phyloP scores from a whole-genome alignment of 2,329 filamentous ascomycete genomes.

The Cordyceps cateniannulata region DNA sequence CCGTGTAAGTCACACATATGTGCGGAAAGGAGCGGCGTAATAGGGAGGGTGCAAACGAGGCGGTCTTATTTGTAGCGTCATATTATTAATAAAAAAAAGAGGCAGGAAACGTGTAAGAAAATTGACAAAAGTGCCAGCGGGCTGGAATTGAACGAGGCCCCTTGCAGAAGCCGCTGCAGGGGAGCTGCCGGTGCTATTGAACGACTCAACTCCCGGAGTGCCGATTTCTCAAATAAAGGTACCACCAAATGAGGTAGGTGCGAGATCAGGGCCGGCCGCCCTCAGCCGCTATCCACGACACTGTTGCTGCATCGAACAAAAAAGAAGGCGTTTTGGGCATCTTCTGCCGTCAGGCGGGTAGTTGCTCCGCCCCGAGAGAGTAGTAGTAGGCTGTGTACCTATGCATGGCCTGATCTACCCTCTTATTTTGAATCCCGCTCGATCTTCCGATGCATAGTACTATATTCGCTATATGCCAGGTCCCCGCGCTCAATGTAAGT shows the following conservation, averaged over 20 bases:
- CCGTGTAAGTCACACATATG: background rate
- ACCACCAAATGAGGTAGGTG: too few relatives aligned
- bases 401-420: conserved; percentile 11
- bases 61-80: background rate
- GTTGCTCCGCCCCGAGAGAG: background rate
- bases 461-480: background rate
- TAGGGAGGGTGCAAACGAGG: background rate
- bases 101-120: background rate
- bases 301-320: background rate
- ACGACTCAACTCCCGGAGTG: background rate
- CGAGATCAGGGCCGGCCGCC: too few relatives aligned
- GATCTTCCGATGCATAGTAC: conserved; percentile 10
- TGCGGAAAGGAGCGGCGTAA: background rate
- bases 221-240: too few relatives aligned
- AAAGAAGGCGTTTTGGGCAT: background rate
- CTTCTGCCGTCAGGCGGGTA: background rate
- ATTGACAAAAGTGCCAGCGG: background rate
- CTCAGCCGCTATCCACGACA: too few relatives aligned
- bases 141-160: background rate
- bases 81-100: background rate
- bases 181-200: background rate
- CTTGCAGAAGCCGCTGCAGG: background rate
- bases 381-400: background rate
- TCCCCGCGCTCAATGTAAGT: background rate
- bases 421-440: conserved; percentile 3